phyloP scores from a whole-genome alignment of 2,329 filamentous ascomycete species.

The Apiospora rasikravindrae region DNA sequence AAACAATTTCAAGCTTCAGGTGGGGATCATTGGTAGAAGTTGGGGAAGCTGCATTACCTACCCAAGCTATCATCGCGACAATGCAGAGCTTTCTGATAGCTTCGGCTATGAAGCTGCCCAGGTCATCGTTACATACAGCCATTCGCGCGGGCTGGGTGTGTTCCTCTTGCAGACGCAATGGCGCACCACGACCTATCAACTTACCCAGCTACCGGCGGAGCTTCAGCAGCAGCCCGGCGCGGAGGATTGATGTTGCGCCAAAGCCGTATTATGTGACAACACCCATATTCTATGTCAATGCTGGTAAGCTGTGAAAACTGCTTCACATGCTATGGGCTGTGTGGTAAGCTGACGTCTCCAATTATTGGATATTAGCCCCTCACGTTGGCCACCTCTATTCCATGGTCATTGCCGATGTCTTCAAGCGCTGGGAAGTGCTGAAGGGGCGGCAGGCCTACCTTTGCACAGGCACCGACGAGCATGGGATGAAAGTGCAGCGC shows the following conservation, averaged over 20 bases:
- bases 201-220: constrained; percentile 16
- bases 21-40: not conserved
- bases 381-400: constrained; percentile 95
- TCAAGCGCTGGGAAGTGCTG: constrained; percentile 89
- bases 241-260: constrained; percentile 63
- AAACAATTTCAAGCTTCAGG: constrained; percentile 3
- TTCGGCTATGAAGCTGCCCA: constrained; percentile 12
- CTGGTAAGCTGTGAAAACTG: constrained; percentile 58
- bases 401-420: constrained; percentile 86
- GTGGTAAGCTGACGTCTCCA: constrained; percentile 27
- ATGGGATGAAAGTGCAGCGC: constrained; percentile 96
- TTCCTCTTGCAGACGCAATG: not conserved
- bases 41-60: not conserved
- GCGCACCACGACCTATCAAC: not conserved
- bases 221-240: constrained; percentile 26
- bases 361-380: constrained; percentile 65
- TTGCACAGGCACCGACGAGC: constrained; percentile 93
- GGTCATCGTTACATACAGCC: not conserved
- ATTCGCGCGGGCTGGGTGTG: constrained; percentile 14
- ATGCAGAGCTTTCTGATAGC: constrained; percentile 16
- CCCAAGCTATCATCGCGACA: constrained; percentile 5
- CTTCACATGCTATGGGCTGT: not conserved
- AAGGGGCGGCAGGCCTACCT: constrained; percentile 72
- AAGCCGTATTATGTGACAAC: constrained; percentile 97
- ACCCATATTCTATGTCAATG: constrained; percentile 99